A percentile compares a stretch with the other conserved stretches of the same genome.
Evolutionary conservation across 805 yeast genomes (phyloP).

Genomic region (Suhomyces pyralidae): DNA sequence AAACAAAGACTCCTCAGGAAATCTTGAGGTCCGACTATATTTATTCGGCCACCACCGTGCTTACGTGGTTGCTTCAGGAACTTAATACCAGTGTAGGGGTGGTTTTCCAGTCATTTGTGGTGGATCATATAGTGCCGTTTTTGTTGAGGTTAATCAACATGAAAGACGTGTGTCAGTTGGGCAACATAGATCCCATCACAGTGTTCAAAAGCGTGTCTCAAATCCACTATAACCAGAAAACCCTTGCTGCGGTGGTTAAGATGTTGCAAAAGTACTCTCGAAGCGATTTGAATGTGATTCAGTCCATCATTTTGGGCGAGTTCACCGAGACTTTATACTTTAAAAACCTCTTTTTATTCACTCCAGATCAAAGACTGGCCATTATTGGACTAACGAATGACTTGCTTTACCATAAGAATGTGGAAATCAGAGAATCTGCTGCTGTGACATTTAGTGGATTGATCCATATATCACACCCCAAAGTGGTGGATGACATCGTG

Average conservation of each 20-base stretch:
- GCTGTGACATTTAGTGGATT: conserved; percentile 76
- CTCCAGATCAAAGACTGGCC: conserved; percentile 41
- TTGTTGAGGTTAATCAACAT: conserved; percentile 59
- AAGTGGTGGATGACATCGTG: conserved; percentile 42
- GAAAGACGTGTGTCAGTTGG: conserved; percentile 78
- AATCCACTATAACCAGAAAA: conserved; percentile 24
- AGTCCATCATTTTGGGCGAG: conserved; percentile 61
- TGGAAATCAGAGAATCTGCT: conserved; percentile 74
- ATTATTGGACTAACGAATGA: conserved; percentile 52
- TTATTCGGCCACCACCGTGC: conserved; percentile 61
- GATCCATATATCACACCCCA: conserved; percentile 60
- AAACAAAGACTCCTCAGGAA: conserved; percentile 49
- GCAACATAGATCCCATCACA: conserved; percentile 52
- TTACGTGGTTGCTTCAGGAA: conserved; percentile 56
- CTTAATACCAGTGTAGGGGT: conserved; percentile 53
- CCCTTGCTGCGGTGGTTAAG: conserved; percentile 25
- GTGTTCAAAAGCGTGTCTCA: conserved; percentile 46
- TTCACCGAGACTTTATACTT: conserved; percentile 71
- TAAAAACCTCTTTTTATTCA: conserved; percentile 58
- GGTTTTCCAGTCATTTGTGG: conserved; percentile 51
- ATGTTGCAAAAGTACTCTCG: conserved; percentile 40
- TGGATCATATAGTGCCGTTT: conserved; percentile 59
- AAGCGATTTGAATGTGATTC: conserved; percentile 39
- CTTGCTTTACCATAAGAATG: conserved; percentile 58
- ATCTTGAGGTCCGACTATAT: conserved; percentile 58